Conservation (phyloP, 495 filamentous ascomycete species). For the Paragyromitra xinjiangensis region DNA sequence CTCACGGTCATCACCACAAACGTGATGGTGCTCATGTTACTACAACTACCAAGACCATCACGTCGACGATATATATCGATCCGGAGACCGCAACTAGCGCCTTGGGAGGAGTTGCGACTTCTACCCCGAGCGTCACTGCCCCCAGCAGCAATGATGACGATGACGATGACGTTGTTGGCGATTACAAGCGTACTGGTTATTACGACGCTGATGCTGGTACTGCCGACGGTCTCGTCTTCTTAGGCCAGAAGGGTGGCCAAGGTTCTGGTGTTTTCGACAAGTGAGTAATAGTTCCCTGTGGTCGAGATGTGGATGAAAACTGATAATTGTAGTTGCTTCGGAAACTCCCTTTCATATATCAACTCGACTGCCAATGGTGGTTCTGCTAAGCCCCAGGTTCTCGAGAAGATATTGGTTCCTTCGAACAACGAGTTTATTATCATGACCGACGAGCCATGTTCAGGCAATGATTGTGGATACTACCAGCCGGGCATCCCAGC, state of each 20-base stretch:
- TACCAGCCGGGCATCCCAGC: conserved; percentile 67
- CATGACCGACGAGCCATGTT: conserved; percentile 67
- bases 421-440: conserved; percentile 71
- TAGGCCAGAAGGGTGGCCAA: conserved; percentile 70
- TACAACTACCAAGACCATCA: conserved; percentile 29
- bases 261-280: conserved; percentile 68
- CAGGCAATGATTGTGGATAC: conserved; percentile 66
- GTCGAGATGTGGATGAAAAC: conserved; percentile 23
- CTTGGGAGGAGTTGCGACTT: conserved; percentile 10
- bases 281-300: conserved; percentile 59
- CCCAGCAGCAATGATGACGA: neutral
- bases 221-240: conserved; percentile 69
- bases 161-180: conserved; percentile 9
- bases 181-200: conserved; percentile 63
- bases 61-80: conserved; percentile 46
- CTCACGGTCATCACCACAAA: conserved; percentile 59
- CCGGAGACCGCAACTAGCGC: conserved; percentile 50
- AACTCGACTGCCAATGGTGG: conserved; percentile 64
- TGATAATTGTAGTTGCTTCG: conserved; percentile 63
- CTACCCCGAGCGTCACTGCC: conserved; percentile 40
- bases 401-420: conserved; percentile 63
- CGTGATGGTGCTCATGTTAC: conserved; percentile 13
- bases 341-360: conserved; percentile 70
- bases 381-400: conserved; percentile 63
- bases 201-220: conserved; percentile 64